Conservation (phyloP, 305 asterid species). For the Striga hermonthica region DNA sequence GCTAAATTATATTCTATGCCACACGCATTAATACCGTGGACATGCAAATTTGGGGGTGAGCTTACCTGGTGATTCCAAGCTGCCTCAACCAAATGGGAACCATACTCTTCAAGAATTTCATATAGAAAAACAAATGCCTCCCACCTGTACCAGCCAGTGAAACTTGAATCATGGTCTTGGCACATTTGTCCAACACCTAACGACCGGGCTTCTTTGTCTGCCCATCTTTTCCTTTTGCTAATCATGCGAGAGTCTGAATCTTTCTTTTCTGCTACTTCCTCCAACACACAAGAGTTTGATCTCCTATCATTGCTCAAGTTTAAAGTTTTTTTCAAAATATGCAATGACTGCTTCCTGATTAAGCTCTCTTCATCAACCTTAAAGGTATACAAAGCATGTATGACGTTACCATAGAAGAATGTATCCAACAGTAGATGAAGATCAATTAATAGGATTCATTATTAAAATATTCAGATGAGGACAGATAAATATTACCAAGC, state of each 20-base stretch:
- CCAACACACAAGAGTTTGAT: constrained; percentile 38
- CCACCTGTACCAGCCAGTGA: constrained; percentile 63
- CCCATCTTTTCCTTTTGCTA: constrained; percentile 86
- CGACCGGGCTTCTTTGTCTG: constrained; percentile 82
- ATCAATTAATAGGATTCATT: constrained; percentile 21
- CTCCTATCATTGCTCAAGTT: constrained; percentile 51
- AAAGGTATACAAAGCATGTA: constrained; percentile 29
- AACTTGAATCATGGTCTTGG: constrained; percentile 40
- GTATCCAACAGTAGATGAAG: constrained; percentile 27
- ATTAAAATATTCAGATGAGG: constrained; percentile 6
- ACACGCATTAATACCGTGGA: background rate
- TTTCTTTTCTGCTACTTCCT: constrained; percentile 41
- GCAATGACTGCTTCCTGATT: constrained; percentile 85
- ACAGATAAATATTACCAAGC: constrained; percentile 60
- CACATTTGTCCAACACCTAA: constrained; percentile 71
- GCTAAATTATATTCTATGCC: constrained; percentile 3
- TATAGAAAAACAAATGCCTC: constrained; percentile 83
- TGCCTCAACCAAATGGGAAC: constrained; percentile 97
- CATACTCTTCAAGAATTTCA: constrained; percentile 98
- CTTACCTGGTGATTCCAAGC: constrained; percentile 97
- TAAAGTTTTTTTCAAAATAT: constrained; percentile 58
- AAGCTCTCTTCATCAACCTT: constrained; percentile 84
- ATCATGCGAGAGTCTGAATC: constrained; percentile 40
- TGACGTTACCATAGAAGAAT: constrained; percentile 29
- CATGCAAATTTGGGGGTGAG: constrained; percentile 15